Evolutionary conservation across 1,284 basidiomycete species (phyloP), one percentile per base, ranked within the genome.

Genomic region (Irpex sp.): DNA sequence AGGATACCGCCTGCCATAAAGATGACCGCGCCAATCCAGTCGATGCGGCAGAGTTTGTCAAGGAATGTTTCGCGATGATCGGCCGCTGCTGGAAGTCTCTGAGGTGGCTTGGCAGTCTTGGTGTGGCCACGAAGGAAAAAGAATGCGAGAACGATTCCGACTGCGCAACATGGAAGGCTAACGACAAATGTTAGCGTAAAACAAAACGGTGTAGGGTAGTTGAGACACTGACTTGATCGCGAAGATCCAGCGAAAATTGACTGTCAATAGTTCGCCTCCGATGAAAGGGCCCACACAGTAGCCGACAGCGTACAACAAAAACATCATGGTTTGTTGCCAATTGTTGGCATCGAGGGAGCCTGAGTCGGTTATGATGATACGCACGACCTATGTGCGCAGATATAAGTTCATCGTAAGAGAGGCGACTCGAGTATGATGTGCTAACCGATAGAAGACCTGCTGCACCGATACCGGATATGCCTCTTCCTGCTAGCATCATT

Each of bases 191-290:
- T 58, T 68, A 74, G 53, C 19, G 57, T 59, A 5, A 46, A 26
- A 55, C 53, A 8, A 33, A 11, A 35, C 7, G 9, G 53, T 2
- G 19, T 11, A 55, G 39, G 13, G 49, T 31, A 31, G 31, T 63
- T 19, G 15, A 11, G 39, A 35, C 0, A 64, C 79, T 65, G 58
- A 81, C 81, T 84, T 84, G 73, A 84, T 84, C 2, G 78, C 83
- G 62, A 83, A 84, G 13, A 84, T 77, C 82, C 82, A 84, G 35
- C 83, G 76, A 69, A 81, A 84, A 55, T 71, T 78, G 5, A 77
- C 69, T 1, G 67, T 66, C 3, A 77, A 70, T 5, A 84, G 68
- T 26, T 65, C 75, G 4, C 82, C 83, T 3, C 82, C 82, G 55
- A 83, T 78, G 55, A 78, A 69, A 0, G 83, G 83, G 0, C 83